A percentile compares a stretch with the other conserved stretches of the same genome.
Conservation (phyloP, 441 rosid species). For the Macaranga tanarius region DNA sequence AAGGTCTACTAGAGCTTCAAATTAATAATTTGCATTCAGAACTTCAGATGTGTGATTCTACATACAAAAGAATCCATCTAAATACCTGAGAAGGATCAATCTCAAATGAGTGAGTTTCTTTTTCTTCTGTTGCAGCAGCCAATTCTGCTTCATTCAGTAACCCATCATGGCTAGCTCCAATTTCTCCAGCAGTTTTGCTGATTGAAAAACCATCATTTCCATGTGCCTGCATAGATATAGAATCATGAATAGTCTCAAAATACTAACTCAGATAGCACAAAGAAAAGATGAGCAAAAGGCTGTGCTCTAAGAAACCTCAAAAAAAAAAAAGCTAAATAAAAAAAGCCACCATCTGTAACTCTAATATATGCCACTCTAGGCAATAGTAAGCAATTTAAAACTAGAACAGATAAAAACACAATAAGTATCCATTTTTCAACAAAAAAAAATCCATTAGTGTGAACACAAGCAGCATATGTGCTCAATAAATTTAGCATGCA, state of each 20-base stretch:
- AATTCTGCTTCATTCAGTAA: conserved; percentile 78
- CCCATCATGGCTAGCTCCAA: conserved; percentile 57
- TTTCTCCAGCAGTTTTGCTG: conserved; percentile 76
- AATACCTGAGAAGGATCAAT: conserved; percentile 77
- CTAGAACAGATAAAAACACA: too few relatives aligned
- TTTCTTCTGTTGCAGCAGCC: conserved; percentile 93
- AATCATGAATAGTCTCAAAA: conserved; percentile 8
- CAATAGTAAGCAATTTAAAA: too few relatives aligned
- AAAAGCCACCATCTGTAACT: background rate
- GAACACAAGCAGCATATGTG: too few relatives aligned
- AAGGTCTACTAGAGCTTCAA: background rate
- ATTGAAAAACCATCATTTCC: conserved; percentile 65
- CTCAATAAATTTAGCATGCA: background rate
- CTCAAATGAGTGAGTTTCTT: conserved; percentile 89
- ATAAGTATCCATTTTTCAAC: too few relatives aligned
- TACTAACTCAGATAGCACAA: background rate
- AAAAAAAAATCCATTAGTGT: too few relatives aligned
- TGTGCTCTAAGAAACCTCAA: background rate
- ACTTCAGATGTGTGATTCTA: background rate
- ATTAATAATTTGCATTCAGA: conserved; percentile 3
- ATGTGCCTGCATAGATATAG: conserved; percentile 32
- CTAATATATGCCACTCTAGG: too few relatives aligned
- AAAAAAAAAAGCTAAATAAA: background rate
- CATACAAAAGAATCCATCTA: background rate
- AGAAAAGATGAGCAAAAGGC: background rate